Base-by-base conservation (phyloP, 2,329 filamentous ascomycete species). In the Magnaporthiopsis rhizophila region DNA sequence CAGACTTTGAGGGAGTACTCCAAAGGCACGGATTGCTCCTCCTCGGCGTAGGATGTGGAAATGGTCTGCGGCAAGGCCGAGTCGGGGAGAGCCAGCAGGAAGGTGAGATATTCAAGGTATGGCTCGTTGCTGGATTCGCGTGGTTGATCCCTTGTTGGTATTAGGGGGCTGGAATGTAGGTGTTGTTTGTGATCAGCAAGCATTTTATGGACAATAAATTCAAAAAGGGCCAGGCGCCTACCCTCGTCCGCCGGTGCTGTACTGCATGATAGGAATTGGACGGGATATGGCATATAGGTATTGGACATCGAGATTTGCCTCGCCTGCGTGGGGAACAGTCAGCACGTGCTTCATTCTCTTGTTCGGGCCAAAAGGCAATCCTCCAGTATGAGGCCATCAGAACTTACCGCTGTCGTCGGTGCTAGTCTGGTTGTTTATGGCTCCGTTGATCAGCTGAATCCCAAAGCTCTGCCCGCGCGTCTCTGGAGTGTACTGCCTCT, bases 281-380 rank as follows among this genome's bases (percentile, higher is more conserved):
- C 80, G 80, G 67, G 79, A 81, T 65, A 88, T 76, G 15, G 80
- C 80, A 9, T 86, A 70, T 11, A 87, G 79, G 62, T 86, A 85
- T 69, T 89, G 83, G 3, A 86, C 77, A 69, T 90, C 87, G 15
- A 90, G 77, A 66, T 86, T 88, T 24, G 85, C 87, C 72, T 90
- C 87, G 6, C 72, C 73, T 74, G 24, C 50, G 9, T 4, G 15
- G 12, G 5, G 5, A 62, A 32, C 26, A 9, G 32, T 63, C 36
- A 63, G 62, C 34, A 59, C 34, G 1, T 6, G 6, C n/a, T 18
- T 24, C 11, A 12, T 36, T 12, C 34, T 3, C 9, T 3, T 36
- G 8, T 18, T 38, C 3, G 13, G 5, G 5, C 15, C 12, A 2
- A 38, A 61, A 50, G 13, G 8, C 15, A 18, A 45, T 24, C 21